A percentile compares a stretch with the other conserved stretches of the same genome.
These are phyloP conservation scores for Teunomyces atbi DNA, from an alignment of 805 yeast species.

Conservation along the genomic window DNA sequence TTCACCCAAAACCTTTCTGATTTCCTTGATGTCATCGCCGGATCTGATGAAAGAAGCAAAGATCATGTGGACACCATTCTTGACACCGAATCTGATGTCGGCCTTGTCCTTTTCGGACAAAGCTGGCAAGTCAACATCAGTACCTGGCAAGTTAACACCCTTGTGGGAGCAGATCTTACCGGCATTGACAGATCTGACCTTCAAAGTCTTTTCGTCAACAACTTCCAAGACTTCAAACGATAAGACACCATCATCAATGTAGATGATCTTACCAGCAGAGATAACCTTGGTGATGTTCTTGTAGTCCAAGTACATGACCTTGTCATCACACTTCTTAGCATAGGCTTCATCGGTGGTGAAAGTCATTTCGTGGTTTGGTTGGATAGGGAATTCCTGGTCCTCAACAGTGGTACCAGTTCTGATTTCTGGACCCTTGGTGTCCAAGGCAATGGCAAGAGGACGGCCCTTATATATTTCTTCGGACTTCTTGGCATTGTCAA, in stretches of 20 bases:
- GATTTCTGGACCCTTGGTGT: slow-evolving; percentile 99
- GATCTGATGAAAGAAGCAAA: slow-evolving; percentile 98
- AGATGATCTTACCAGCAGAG: slow-evolving; percentile 82
- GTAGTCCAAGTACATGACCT: slow-evolving; percentile 88
- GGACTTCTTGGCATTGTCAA: slow-evolving; percentile 95
- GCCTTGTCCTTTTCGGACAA: slow-evolving; percentile 93
- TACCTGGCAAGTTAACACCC: slow-evolving; percentile 99
- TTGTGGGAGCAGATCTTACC: slow-evolving; percentile 96
- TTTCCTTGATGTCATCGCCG: slow-evolving; percentile 83
- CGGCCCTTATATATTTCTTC: slow-evolving; percentile 89
- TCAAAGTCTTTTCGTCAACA: slow-evolving; percentile 74
- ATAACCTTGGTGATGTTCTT: slow-evolving; percentile 95
- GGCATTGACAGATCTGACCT: slow-evolving; percentile 86
- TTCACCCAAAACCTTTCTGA: slow-evolving; percentile 94
- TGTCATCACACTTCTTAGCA: slow-evolving; percentile 69
- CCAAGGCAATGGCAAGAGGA: slow-evolving; percentile 97
- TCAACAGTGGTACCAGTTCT: slow-evolving; percentile 94
- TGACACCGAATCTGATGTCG: slow-evolving; percentile 93
- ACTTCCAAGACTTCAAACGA: slow-evolving; percentile 90
- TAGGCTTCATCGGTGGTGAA: slow-evolving; percentile 88
- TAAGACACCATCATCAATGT: slow-evolving; percentile 96
- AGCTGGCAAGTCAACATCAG: slow-evolving; percentile 98
- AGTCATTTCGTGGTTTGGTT: slow-evolving; percentile 84
- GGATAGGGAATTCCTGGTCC: slow-evolving; percentile 78
- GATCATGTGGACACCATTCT: slow-evolving; percentile 96